Percentiles rank a stretch among this genome's conserved stretches.
Conservation (phyloP, 495 filamentous ascomycete species). For the Oleoguttula mirabilis region DNA sequence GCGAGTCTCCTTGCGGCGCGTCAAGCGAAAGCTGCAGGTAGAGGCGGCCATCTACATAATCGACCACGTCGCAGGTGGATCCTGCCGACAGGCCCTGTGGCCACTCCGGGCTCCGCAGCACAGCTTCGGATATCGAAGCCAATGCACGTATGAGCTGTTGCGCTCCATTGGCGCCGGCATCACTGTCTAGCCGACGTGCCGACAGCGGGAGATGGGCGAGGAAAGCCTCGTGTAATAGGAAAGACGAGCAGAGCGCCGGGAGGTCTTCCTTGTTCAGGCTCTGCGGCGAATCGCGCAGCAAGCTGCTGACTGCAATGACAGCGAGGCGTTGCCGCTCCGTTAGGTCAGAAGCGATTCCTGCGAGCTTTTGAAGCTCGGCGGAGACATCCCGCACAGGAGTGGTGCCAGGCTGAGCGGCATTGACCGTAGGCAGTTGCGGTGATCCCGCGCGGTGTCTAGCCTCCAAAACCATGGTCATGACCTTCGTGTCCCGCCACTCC, state of each 20-base stretch:
- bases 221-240: conserved; percentile 16
- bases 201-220: conserved; percentile 10
- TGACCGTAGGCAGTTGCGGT: background rate
- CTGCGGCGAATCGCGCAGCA: conserved; percentile 1
- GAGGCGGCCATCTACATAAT: conserved; percentile 55
- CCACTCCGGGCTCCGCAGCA: background rate
- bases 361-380: background rate
- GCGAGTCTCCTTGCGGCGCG: background rate
- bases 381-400: background rate
- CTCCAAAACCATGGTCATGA: conserved; percentile 43
- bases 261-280: background rate
- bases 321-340: conserved; percentile 10
- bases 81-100: background rate
- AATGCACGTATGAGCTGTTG: background rate
- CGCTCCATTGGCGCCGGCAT: conserved; percentile 3
- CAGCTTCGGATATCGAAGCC: background rate
- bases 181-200: conserved; percentile 2
- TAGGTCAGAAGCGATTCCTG: no score
- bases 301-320: conserved; percentile 3
- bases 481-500: conserved; percentile 50
- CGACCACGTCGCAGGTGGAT: conserved; percentile 40
- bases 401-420: no score
- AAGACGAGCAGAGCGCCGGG: conserved; percentile 2
- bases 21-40: conserved; percentile 23
- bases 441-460: background rate